A percentile compares a stretch with the other conserved stretches of the same genome.
Conservation (phyloP, 129 eudicot species). For the Arctium minus region DNA sequence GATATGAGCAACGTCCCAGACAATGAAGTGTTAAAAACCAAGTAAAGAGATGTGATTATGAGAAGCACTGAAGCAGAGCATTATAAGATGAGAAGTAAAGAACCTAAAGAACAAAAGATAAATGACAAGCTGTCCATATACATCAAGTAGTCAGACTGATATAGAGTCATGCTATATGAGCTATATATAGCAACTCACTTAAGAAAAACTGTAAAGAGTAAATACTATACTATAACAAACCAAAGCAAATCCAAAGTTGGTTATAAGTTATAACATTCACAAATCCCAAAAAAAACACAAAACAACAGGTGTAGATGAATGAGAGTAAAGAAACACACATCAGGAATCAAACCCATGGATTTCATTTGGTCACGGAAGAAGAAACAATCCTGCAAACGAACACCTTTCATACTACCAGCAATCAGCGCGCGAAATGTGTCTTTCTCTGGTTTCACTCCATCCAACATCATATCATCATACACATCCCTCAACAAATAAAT, state of each 20-base stretch:
- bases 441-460: constrained; percentile 77
- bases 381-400: constrained; percentile 80
- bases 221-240: neutral
- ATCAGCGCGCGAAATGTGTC: constrained; percentile 70
- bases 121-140: neutral
- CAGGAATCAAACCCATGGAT: constrained; percentile 83
- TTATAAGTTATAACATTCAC: neutral
- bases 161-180: neutral
- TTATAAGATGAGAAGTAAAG: neutral
- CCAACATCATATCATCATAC: constrained; percentile 96
- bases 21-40: neutral
- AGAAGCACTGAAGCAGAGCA: neutral
- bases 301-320: neutral
- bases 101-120: neutral
- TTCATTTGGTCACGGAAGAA: constrained; percentile 79
- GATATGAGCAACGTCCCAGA: neutral
- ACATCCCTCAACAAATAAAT: constrained; percentile 75
- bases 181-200: neutral
- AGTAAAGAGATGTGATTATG: neutral
- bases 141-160: constrained; percentile 1
- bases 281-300: neutral
- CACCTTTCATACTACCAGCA: constrained; percentile 78
- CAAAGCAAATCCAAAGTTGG: neutral
- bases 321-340: constrained; percentile 47
- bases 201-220: neutral